A percentile compares a stretch with the other conserved stretches of the same genome.
Evolutionary conservation across 768 basidiomycete genomes (phyloP).

Genomic region (Boletus sensibilis): DNA sequence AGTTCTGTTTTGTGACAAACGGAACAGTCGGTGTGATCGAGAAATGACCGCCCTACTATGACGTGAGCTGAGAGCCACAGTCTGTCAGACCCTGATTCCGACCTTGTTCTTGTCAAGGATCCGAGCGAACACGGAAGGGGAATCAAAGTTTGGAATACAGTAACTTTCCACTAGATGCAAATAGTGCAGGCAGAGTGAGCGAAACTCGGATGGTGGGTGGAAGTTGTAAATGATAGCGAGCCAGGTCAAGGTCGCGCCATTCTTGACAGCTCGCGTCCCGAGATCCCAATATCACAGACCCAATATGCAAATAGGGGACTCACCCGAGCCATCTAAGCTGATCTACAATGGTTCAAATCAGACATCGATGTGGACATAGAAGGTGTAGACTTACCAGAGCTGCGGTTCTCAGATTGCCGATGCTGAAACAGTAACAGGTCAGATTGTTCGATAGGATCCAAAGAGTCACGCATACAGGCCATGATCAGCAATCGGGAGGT

Average conservation of each 20-base stretch:
- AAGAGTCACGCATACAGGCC: constrained; percentile 55
- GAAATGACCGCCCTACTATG: constrained; percentile 78
- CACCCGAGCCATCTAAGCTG: constrained; percentile 81
- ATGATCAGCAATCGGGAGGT: constrained; percentile 77
- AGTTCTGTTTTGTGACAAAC: constrained; percentile 78
- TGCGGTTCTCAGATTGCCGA: constrained; percentile 82
- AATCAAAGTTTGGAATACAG: constrained; percentile 92
- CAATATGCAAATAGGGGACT: constrained; percentile 22
- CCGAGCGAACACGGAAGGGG: constrained; percentile 87
- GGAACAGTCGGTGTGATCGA: constrained; percentile 73
- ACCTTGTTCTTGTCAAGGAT: constrained; percentile 83
- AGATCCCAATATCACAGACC: background rate
- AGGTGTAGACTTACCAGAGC: constrained; percentile 49
- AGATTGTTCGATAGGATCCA: constrained; percentile 4
- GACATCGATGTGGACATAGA: background rate
- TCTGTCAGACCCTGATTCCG: background rate
- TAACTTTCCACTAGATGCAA: constrained; percentile 74
- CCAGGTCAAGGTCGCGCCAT: background rate
- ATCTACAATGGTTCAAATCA: constrained; percentile 37
- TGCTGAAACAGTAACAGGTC: constrained; percentile 41
- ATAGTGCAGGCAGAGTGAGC: constrained; percentile 2
- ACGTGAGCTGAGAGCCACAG: constrained; percentile 1
- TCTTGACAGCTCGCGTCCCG: background rate
- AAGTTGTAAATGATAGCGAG: background rate
- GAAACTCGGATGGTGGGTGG: background rate